Percentiles rank a stretch among this genome's conserved stretches.
Conservation (phyloP, 2,329 filamentous ascomycete genomes). For the Diaporthe sp. region DNA sequence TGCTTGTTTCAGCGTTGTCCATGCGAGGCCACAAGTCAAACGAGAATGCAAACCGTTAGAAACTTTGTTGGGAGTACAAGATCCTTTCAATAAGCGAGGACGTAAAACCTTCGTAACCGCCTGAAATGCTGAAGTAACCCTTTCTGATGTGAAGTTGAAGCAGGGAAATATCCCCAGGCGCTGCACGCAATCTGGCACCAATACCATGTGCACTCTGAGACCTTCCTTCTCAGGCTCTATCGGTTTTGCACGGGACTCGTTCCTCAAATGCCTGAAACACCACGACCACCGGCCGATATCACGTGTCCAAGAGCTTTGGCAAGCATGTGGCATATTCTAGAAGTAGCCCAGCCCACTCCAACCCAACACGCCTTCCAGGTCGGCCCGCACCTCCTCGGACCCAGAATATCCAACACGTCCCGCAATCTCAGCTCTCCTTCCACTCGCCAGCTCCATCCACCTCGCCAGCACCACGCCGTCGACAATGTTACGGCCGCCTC, state of each 20-base stretch:
- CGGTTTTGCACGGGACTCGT: too few species aligned
- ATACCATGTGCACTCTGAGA: neutral
- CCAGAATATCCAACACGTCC: conserved; percentile 78
- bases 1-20: neutral
- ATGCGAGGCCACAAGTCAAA: neutral
- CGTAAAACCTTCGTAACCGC: neutral
- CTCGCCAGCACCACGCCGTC: conserved; percentile 83
- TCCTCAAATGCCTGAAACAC: too few species aligned
- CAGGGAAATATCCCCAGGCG: neutral
- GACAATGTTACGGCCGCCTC: conserved; percentile 76
- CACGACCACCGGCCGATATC: neutral
- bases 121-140: neutral
- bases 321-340: conserved; percentile 43
- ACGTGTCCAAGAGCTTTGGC: neutral
- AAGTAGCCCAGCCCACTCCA: conserved; percentile 75
- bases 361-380: conserved; percentile 74
- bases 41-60: neutral
- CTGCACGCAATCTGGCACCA: neutral
- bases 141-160: neutral
- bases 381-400: conserved; percentile 76
- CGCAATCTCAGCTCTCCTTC: conserved; percentile 79
- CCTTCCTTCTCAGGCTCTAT: neutral
- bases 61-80: too few species aligned
- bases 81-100: neutral
- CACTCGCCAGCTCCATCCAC: conserved; percentile 82